phyloP scores from a whole-genome alignment of 164 flowering plant genomes.

The Magnolia sinica region DNA sequence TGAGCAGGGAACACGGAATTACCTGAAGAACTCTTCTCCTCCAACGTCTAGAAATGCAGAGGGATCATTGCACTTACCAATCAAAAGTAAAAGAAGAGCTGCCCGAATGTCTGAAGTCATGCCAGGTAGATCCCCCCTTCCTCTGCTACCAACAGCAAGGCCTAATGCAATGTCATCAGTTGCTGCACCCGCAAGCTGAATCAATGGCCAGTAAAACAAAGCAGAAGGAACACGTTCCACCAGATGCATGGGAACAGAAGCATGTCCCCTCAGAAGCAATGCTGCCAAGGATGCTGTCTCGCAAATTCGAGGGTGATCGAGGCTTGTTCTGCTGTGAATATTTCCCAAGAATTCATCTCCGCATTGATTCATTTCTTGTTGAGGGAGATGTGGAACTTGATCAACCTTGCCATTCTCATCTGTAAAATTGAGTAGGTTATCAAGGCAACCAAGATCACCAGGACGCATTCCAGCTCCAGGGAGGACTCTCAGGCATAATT shows the following conservation, averaged over 20 bases:
- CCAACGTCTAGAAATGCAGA: slow-evolving; percentile 82
- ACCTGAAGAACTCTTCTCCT: slow-evolving; percentile 94
- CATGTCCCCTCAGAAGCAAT: slow-evolving; percentile 74
- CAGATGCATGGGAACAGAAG: slow-evolving; percentile 87
- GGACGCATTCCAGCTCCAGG: slow-evolving; percentile 33
- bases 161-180: slow-evolving; percentile 90
- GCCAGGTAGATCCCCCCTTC: slow-evolving; percentile 91
- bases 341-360: slow-evolving; percentile 37
- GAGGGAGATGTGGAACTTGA: neutral
- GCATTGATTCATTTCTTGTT: no score
- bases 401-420: slow-evolving; percentile 31
- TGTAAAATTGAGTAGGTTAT: slow-evolving; percentile 23
- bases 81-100: slow-evolving; percentile 81
- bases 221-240: slow-evolving; percentile 86
- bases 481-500: slow-evolving; percentile 75
- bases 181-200: slow-evolving; percentile 97
- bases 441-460: slow-evolving; percentile 35
- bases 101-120: slow-evolving; percentile 93
- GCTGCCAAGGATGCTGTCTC: slow-evolving; percentile 94
- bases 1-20: neutral
- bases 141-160: slow-evolving; percentile 98
- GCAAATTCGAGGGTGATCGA: slow-evolving; percentile 19
- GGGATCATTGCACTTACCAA: slow-evolving; percentile 91
- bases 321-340: slow-evolving; percentile 23
- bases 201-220: slow-evolving; percentile 95